These are phyloP conservation scores for Botryotinia narcissicola DNA, from an alignment of 2,329 filamentous ascomycete genomes.

Conservation along the genomic window DNA sequence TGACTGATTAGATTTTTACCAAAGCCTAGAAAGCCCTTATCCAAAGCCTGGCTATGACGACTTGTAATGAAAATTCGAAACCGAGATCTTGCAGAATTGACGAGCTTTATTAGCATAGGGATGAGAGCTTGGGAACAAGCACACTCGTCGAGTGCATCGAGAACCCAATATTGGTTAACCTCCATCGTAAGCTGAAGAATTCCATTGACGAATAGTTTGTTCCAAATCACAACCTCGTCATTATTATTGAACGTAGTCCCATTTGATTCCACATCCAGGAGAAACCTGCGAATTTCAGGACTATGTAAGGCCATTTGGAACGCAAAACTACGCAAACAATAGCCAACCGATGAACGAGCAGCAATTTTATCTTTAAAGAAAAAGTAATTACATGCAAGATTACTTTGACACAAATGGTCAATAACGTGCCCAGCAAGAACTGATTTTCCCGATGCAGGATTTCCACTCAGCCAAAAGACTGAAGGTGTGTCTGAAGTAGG, in stretches of 20 bases:
- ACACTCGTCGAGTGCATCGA: conserved; percentile 21
- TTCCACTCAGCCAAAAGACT: background rate
- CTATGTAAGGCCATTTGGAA: background rate
- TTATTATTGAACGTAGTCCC: background rate
- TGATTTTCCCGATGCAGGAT: background rate
- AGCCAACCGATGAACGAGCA: background rate
- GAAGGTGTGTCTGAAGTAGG: background rate
- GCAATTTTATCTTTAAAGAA: conserved; percentile 24
- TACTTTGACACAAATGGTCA: background rate
- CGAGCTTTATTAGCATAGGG: background rate
- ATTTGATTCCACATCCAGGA: background rate
- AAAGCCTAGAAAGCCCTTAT: background rate
- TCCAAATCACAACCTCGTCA: conserved; percentile 11
- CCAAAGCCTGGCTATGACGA: background rate
- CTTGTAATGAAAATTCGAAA: background rate
- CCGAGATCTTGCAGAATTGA: background rate
- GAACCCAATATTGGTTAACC: conserved; percentile 15
- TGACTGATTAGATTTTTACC: background rate
- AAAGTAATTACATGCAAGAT: background rate
- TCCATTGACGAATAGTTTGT: conserved; percentile 7
- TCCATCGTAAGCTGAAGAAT: conserved; percentile 12
- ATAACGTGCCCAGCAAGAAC: background rate
- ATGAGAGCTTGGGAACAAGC: background rate
- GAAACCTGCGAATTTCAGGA: background rate
- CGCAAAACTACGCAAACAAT: background rate